Conservation (phyloP, 192 early-diverging fungal genomes). For the Kappamyces sp. region DNA sequence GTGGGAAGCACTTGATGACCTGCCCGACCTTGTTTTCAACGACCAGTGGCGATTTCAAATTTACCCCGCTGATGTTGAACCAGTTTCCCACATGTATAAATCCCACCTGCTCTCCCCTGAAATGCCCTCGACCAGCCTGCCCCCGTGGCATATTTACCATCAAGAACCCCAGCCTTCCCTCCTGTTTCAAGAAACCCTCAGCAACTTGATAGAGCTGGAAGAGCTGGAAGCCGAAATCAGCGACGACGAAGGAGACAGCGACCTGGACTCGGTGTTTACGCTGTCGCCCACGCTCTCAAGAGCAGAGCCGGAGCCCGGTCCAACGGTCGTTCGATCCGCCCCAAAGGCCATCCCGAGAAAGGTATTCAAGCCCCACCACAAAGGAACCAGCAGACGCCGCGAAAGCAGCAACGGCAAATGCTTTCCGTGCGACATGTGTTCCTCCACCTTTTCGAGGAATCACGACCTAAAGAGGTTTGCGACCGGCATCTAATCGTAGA, state of each 20-base stretch:
- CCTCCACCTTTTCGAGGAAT: conserved; percentile 72
- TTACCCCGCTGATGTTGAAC: conserved; percentile 6
- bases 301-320: background rate
- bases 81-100: conserved; percentile 7
- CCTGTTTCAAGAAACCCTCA: background rate
- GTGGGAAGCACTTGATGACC: background rate
- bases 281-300: background rate
- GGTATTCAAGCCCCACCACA: background rate
- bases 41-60: conserved; percentile 16
- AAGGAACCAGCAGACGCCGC: no score
- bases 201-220: conserved; percentile 6
- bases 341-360: background rate
- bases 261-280: background rate
- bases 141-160: background rate
- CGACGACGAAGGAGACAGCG: background rate
- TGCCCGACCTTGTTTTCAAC: background rate
- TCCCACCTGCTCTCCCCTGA: background rate
- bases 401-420: conserved; percentile 44
- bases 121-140: background rate
- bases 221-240: background rate
- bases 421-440: conserved; percentile 64
- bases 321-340: conserved; percentile 1
- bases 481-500: background rate
- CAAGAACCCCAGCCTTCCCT: background rate
- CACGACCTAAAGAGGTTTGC: conserved; percentile 77